phyloP scores from a whole-genome alignment of 1,284 basidiomycete genomes.

The Tylopilus sp. region DNA sequence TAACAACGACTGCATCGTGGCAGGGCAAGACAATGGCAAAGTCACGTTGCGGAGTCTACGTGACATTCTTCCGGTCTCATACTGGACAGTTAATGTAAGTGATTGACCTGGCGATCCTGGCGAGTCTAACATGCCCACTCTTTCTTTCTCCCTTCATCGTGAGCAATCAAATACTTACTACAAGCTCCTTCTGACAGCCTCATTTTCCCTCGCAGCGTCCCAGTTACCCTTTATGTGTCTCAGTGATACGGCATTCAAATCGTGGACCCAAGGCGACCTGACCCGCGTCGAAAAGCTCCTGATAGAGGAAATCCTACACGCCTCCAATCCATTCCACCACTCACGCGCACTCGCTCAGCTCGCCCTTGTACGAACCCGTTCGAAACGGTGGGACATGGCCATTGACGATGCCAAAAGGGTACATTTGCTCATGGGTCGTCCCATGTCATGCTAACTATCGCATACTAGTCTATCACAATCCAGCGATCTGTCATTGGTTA shows the following conservation, averaged over 20 bases:
- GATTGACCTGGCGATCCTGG: not conserved
- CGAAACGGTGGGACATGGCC: not conserved
- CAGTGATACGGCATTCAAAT: not conserved
- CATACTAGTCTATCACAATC: constrained; percentile 3
- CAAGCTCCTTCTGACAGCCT: not conserved
- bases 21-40: not conserved
- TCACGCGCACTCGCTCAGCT: not conserved
- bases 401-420: not conserved
- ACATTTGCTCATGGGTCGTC: not conserved
- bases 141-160: not conserved
- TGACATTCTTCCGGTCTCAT: not conserved
- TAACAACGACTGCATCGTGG: not conserved
- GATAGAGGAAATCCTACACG: not conserved
- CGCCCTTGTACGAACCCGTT: not conserved
- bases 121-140: not conserved
- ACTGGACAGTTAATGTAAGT: not conserved
- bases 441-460: not conserved
- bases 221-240: not conserved
- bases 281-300: not conserved
- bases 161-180: not conserved
- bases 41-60: not conserved
- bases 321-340: not conserved
- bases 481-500: constrained; percentile 1
- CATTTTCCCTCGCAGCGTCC: not conserved
- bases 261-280: not conserved